Conservation (phyloP, 1,284 basidiomycete species). For the Pseudozyma pruni region DNA sequence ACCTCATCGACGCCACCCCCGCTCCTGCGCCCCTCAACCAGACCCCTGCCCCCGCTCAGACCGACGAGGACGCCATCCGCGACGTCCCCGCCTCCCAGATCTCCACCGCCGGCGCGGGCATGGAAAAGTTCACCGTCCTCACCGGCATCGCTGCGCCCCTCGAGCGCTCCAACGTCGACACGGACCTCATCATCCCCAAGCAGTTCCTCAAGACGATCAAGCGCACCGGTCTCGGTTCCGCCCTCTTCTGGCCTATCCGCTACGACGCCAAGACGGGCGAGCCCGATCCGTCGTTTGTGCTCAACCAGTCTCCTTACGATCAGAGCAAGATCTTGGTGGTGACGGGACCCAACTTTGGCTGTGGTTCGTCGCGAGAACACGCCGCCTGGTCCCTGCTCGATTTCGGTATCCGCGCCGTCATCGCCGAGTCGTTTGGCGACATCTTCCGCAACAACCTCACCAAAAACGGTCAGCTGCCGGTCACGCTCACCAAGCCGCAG, state of each 20-base stretch:
- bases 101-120: conserved; percentile 49
- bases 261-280: conserved; percentile 64
- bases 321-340: conserved; percentile 62
- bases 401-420: conserved; percentile 64
- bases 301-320: conserved; percentile 60
- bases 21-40: conserved; percentile 34
- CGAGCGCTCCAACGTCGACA: conserved; percentile 65
- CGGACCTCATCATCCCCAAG: conserved; percentile 67
- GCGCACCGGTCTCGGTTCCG: conserved; percentile 63
- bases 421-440: conserved; percentile 62
- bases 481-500: conserved; percentile 50
- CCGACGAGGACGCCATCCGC: conserved; percentile 55
- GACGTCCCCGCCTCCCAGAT: conserved; percentile 42
- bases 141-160: conserved; percentile 64
- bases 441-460: conserved; percentile 65
- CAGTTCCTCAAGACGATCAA: conserved; percentile 68
- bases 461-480: conserved; percentile 65
- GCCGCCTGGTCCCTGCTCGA: conserved; percentile 65
- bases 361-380: conserved; percentile 64
- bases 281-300: conserved; percentile 54
- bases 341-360: conserved; percentile 64
- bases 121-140: conserved; percentile 62
- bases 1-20: conserved; percentile 48
- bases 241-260: conserved; percentile 63
- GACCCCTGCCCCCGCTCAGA: conserved; percentile 13